Evolutionary conservation across 495 filamentous ascomycete genomes (phyloP), one percentile per base, ranked within the genome.

Genomic region (Xylaria intraflava): DNA sequence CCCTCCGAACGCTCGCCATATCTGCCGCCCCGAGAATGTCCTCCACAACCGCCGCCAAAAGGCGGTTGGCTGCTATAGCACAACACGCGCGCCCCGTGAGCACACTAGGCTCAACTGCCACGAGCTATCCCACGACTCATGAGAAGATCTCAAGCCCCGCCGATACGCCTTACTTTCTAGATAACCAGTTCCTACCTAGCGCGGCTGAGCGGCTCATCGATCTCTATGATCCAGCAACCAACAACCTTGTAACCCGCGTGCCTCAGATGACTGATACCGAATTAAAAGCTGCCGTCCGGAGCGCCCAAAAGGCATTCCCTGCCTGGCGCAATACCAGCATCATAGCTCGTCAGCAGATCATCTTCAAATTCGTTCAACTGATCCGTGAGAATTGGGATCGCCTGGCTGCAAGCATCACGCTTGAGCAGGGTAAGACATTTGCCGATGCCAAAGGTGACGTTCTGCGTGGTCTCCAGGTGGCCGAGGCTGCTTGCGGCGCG

Each of bases 391-490:
- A 99, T 74, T 96, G 92, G 94, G 92, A 99, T 69, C 81, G 93
- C 31, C 69, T 99, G 56, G 94, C 93, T 16, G 89, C 93, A 4
- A 92, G 85, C 65, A 99, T 99, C 65, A 96, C 92, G 16, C 77
- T 97, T 45, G 93, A 99, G 76, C 93, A 99, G 74, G 93, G 93
- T 61, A 99, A 99, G 80, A 97, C 94, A 3, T 90, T 97, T 70
- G 88, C 88, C 49, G 93, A 99, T 73, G 91, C 93, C 46, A 88
- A 81, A 71, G 93, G 93, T 51, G 93, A 99, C 71, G 93, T 99
- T 14, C 82, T 99, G 51, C 82, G 93, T 49, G 93, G 93, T 36
- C 75, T 99, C 58, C 93, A 99, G 77, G 93, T 99, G 39, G 93
- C 93, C 9, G 93, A 99, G 77, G 92, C 90, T 17, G 89, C 92